These are phyloP conservation scores for Syzygium aromaticum DNA, from an alignment of 345 rosid species.

Conservation along the genomic window DNA sequence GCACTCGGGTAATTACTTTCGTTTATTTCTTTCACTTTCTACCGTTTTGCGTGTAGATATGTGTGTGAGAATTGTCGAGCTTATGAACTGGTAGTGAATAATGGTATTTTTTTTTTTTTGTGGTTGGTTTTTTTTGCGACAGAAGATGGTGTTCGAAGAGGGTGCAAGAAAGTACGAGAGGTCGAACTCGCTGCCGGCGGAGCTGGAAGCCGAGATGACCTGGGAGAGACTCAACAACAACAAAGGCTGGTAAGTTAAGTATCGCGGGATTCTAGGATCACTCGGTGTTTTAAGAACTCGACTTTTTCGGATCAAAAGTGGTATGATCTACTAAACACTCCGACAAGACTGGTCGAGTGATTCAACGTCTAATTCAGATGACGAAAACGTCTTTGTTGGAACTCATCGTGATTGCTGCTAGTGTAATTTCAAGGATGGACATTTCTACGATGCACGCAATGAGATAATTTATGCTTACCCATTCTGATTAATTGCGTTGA, in stretches of 20 bases:
- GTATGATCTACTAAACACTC: not conserved
- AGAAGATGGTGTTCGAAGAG: not conserved
- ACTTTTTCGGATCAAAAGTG: not conserved
- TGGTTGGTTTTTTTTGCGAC: not conserved
- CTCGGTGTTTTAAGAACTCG: too few relatives aligned
- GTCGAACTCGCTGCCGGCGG: slow-evolving; percentile 32
- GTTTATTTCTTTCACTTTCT: not conserved
- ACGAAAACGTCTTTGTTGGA: not conserved
- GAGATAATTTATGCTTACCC: not conserved
- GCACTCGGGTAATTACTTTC: slow-evolving; percentile 2
- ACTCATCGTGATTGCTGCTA: not conserved
- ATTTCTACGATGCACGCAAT: not conserved
- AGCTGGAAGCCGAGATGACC: slow-evolving; percentile 10
- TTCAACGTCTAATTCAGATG: not conserved
- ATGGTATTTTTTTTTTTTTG: not conserved
- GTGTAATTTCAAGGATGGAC: not conserved
- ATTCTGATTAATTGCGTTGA: not conserved
- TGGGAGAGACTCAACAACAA: slow-evolving; percentile 22
- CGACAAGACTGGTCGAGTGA: not conserved
- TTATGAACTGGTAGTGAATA: not conserved
- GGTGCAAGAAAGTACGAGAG: slow-evolving; percentile 8
- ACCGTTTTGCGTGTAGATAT: not conserved
- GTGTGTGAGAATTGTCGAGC: not conserved
- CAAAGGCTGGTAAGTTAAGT: slow-evolving; percentile 36
- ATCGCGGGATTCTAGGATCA: not conserved